Conservation (phyloP, 2,329 filamentous ascomycete species). For the Beauveria medogensis region DNA sequence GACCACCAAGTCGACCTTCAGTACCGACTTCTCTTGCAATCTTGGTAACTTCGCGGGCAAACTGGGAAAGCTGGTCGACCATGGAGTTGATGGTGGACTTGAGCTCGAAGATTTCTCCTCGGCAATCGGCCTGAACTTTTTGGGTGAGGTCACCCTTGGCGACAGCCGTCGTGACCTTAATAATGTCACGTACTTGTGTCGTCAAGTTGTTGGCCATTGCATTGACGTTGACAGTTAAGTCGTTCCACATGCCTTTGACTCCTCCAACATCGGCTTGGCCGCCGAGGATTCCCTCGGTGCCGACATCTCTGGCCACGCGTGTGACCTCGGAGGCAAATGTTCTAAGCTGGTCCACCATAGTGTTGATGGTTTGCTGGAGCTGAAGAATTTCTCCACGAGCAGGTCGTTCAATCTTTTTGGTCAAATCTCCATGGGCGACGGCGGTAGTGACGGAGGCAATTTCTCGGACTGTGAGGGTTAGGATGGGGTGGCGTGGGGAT, state of each 20-base stretch:
- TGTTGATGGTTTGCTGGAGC: constrained; percentile 79
- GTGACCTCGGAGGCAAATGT: constrained; percentile 81
- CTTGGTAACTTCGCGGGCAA: constrained; percentile 93
- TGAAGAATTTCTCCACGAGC: constrained; percentile 76
- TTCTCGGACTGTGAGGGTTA: constrained; percentile 56
- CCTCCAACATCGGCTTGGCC: constrained; percentile 78
- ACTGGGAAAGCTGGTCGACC: constrained; percentile 96
- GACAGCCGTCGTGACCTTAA: constrained; percentile 66
- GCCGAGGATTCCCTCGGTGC: constrained; percentile 74
- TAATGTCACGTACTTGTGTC: constrained; percentile 90
- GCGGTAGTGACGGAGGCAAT: constrained; percentile 79
- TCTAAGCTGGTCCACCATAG: constrained; percentile 79
- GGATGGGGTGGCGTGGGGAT: not conserved
- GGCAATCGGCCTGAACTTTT: constrained; percentile 88
- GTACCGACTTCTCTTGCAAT: constrained; percentile 95
- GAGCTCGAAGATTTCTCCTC: constrained; percentile 85
- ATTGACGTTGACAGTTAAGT: constrained; percentile 77
- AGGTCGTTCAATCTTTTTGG: constrained; percentile 75
- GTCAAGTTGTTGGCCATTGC: constrained; percentile 84
- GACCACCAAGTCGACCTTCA: constrained; percentile 86
- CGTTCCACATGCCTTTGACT: constrained; percentile 84
- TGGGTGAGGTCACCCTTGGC: constrained; percentile 87
- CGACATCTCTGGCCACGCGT: constrained; percentile 73
- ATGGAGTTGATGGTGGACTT: constrained; percentile 99
- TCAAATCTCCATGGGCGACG: constrained; percentile 74